These are phyloP conservation scores for Chrysoporthe puriensis DNA, from an alignment of 2,329 filamentous ascomycete species.

Conservation along the genomic window DNA sequence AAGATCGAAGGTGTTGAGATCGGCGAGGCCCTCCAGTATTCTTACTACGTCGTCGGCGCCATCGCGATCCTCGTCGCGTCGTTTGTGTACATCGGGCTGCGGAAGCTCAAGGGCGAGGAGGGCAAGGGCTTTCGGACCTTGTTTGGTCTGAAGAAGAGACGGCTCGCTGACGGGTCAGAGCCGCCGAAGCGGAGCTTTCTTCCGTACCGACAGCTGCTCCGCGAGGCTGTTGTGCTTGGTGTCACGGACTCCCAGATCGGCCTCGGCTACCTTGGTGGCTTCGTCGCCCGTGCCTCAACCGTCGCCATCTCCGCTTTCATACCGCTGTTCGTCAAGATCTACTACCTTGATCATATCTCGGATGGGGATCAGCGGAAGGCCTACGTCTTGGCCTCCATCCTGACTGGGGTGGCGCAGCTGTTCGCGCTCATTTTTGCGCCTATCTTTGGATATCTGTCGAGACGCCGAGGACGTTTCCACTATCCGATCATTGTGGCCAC, in stretches of 20 bases:
- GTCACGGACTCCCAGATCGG: constrained; percentile 78
- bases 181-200: constrained; percentile 40
- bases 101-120: constrained; percentile 70
- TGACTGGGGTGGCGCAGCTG: constrained; percentile 89
- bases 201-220: constrained; percentile 63
- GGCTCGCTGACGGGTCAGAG: constrained; percentile 28
- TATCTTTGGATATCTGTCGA: constrained; percentile 83
- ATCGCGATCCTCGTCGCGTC: constrained; percentile 74
- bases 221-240: constrained; percentile 69
- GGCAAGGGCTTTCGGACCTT: constrained; percentile 71
- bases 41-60: constrained; percentile 83
- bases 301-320: constrained; percentile 96
- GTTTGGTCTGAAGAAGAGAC: constrained; percentile 44
- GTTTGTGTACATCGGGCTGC: constrained; percentile 79
- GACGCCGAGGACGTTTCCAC: constrained; percentile 68
- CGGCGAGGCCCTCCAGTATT: constrained; percentile 74
- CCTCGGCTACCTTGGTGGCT: constrained; percentile 89
- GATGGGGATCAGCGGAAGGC: constrained; percentile 76
- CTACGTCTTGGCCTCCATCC: constrained; percentile 82
- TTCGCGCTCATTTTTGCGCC: constrained; percentile 84
- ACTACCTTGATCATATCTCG: constrained; percentile 73
- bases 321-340: constrained; percentile 91
- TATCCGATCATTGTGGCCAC: constrained; percentile 75
- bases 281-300: constrained; percentile 91
- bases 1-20: constrained; percentile 72